A percentile compares a stretch with the other conserved stretches of the same genome.
Conservation (phyloP, 169 alveolate genomes). For the Babesia ovata region DNA sequence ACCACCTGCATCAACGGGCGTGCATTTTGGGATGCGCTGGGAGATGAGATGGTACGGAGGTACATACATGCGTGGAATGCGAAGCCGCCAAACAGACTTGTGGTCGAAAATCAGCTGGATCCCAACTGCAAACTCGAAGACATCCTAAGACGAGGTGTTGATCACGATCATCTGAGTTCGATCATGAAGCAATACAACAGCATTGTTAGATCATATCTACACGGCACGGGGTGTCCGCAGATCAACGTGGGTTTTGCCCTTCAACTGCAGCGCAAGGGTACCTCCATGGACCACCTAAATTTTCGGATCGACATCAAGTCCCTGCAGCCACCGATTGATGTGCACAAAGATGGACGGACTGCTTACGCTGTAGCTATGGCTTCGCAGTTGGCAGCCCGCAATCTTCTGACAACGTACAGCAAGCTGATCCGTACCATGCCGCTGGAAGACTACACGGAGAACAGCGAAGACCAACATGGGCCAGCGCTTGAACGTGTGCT, state of each 20-base stretch:
- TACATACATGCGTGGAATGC: conserved; percentile 61
- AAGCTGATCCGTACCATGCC: conserved; percentile 48
- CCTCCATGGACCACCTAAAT: conserved; percentile 83
- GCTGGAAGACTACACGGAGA: conserved; percentile 20
- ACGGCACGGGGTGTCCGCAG: conserved; percentile 78
- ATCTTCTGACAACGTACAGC: conserved; percentile 60
- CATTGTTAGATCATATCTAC: conserved; percentile 41
- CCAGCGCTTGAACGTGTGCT: conserved; percentile 23
- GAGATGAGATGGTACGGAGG: conserved; percentile 50
- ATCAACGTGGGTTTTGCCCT: conserved; percentile 73
- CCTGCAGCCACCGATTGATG: conserved; percentile 81
- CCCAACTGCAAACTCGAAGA: conserved; percentile 33
- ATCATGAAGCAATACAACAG: conserved; percentile 45
- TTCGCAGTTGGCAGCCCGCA: conserved; percentile 55
- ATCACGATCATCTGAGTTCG: conserved; percentile 56
- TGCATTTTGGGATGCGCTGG: conserved; percentile 41
- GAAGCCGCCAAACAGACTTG: conserved; percentile 62
- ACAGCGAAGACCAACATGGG: not conserved
- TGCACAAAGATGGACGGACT: conserved; percentile 64
- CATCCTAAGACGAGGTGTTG: conserved; percentile 57
- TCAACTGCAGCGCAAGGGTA: conserved; percentile 86
- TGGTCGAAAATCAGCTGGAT: conserved; percentile 55
- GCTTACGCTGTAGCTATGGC: conserved; percentile 66
- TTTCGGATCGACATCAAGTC: conserved; percentile 76
- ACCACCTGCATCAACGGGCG: conserved; percentile 18